Evolutionary conservation across 257 asterid species (phyloP).

Genomic region (Plectranthus barbatus): DNA sequence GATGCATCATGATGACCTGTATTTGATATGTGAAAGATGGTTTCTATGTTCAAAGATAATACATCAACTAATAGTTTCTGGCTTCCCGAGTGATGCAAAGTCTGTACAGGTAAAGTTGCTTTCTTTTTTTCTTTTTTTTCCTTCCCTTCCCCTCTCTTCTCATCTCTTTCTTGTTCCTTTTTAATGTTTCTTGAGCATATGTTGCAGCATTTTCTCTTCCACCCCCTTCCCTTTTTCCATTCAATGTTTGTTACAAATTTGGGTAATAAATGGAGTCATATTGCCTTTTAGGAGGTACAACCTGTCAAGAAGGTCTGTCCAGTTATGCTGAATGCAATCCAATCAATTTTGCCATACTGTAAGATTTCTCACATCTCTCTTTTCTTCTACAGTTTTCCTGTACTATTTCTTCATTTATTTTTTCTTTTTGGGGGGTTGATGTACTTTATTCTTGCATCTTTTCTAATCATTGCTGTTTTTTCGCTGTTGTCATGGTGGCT

Average conservation of each 20-base stretch:
- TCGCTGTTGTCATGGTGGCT: not conserved
- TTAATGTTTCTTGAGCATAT: not conserved
- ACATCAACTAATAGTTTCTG: constrained; percentile 73
- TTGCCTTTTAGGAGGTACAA: constrained; percentile 69
- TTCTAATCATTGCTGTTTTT: not conserved
- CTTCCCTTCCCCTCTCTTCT: no score
- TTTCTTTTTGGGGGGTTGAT: not conserved
- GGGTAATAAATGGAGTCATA: constrained; percentile 15
- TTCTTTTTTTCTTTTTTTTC: not conserved
- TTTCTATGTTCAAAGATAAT: constrained; percentile 85
- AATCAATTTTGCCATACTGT: constrained; percentile 72
- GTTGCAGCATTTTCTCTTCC: constrained; percentile 3
- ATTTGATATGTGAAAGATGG: constrained; percentile 93
- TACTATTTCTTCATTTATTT: not conserved
- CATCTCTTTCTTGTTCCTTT: no score
- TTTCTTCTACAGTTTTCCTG: not conserved
- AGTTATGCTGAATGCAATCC: constrained; percentile 72
- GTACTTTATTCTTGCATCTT: not conserved
- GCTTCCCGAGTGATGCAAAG: constrained; percentile 74
- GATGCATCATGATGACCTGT: constrained; percentile 57
- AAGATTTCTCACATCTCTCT: constrained; percentile 32
- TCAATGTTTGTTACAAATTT: not conserved
- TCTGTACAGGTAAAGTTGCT: constrained; percentile 52
- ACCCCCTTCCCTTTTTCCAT: not conserved
- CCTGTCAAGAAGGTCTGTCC: constrained; percentile 89